Evolutionary conservation across 257 asterid genomes (phyloP).

Genomic region (Solanum chiquidenum): DNA sequence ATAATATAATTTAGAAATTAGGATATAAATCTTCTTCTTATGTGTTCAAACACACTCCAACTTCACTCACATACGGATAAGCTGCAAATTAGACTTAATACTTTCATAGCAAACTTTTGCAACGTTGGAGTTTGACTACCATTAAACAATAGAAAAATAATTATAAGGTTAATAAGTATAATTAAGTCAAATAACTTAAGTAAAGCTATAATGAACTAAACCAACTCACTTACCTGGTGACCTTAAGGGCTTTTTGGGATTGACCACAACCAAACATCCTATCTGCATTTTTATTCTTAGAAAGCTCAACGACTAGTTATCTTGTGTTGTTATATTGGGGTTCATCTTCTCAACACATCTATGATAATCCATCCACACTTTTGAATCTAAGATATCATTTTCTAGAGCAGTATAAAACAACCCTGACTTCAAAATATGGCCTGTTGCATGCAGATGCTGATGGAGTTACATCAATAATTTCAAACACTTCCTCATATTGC

Average conservation of each 20-base stretch:
- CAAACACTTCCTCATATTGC: background rate
- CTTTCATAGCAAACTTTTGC: background rate
- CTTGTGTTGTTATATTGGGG: background rate
- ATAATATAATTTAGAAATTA: background rate
- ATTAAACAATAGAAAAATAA: background rate
- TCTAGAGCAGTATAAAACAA: background rate
- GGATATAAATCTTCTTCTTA: background rate
- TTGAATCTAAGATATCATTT: background rate
- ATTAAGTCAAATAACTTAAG: background rate
- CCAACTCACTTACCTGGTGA: background rate
- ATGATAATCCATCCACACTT: background rate
- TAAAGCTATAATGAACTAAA: background rate
- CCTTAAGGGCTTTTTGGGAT: background rate
- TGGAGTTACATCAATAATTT: background rate
- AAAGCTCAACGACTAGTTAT: background rate
- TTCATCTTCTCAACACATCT: background rate
- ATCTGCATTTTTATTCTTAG: background rate
- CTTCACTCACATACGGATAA: background rate
- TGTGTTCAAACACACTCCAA: background rate
- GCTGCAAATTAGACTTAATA: background rate
- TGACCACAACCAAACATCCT: background rate
- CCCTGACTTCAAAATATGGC: background rate
- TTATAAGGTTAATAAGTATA: background rate
- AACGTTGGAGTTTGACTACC: background rate
- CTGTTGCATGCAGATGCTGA: fast-evolving